These are phyloP conservation scores for Penicillium sp. DNA, from an alignment of 2,329 filamentous ascomycete species.

Conservation along the genomic window DNA sequence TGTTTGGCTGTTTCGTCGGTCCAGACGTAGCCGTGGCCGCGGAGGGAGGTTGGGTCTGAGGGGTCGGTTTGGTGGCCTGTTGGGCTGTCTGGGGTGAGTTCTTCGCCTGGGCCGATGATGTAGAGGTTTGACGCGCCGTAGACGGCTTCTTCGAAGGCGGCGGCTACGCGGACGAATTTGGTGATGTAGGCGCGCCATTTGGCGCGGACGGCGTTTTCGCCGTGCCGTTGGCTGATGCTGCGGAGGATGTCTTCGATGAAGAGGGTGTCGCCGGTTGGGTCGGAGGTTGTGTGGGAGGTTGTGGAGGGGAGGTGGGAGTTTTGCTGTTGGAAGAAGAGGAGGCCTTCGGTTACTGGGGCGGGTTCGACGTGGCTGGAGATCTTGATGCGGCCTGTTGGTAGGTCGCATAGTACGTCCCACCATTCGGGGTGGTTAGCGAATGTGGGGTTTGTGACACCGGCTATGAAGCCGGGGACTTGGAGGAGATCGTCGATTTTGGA, in stretches of 20 bases:
- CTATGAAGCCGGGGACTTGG: constrained; percentile 95
- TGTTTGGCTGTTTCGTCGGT: constrained; percentile 73
- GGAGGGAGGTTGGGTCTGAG: constrained; percentile 52
- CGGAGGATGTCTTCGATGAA: constrained; percentile 85
- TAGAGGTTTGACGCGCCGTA: constrained; percentile 89
- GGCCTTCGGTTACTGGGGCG: constrained; percentile 76
- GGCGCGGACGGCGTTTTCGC: constrained; percentile 81
- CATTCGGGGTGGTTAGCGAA: constrained; percentile 94
- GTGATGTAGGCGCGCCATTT: constrained; percentile 95
- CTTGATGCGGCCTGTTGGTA: constrained; percentile 87
- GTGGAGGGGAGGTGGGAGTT: constrained; percentile 27
- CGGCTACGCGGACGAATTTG: constrained; percentile 86
- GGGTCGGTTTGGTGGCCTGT: constrained; percentile 37
- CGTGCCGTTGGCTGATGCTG: constrained; percentile 79
- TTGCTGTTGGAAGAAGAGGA: constrained; percentile 82
- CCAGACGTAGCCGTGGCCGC: constrained; percentile 95
- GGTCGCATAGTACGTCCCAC: constrained; percentile 96
- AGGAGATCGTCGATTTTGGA: constrained; percentile 96
- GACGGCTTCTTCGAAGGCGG: constrained; percentile 91
- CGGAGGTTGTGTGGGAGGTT: constrained; percentile 40
- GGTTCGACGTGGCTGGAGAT: constrained; percentile 85
- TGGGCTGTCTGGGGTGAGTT: constrained; percentile 50
- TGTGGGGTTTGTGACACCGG: constrained; percentile 93
- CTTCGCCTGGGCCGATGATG: constrained; percentile 69
- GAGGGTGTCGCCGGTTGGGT: constrained; percentile 77